Base-by-base conservation (phyloP, 345 rosid genomes). In the Draba incana region DNA sequence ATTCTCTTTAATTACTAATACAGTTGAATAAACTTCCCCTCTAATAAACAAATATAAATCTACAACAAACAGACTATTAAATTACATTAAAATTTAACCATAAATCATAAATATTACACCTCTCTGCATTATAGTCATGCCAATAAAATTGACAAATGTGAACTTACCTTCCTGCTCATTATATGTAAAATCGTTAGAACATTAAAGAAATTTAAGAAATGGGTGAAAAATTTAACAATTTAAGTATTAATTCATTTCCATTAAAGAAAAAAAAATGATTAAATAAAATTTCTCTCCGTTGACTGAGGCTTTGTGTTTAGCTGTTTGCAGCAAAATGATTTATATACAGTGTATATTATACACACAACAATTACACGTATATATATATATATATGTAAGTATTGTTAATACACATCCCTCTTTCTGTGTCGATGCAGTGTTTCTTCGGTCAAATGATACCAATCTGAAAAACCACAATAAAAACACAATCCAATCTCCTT, bases 401-500 rank as follows among this genome's bases (percentile, higher is more conserved):
- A 57, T 38, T 58, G 15, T 31, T 9, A 53, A 52, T 20, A 61
- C n/a, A n/a, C n/a, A n/a, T n/a, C n/a, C n/a, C n/a, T 52, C 28
- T 47, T 43, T 53, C 16, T 74, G 51, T 67, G 57, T 67, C 42
- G 47, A 59, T 74, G 72, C 77, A 74, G 70, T 69, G 74, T 62
- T 56, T 75, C 59, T 31, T 75, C 10, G 74, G 79, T 75, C 75
- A 75, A 75, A 75, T 69, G 69, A 69, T 30, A 62, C 75, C 75
- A 75, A 75, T 75, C 75, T 75, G 69, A 64, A 71, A 71, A 63
- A 23, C 41, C 58, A 71, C 60, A 71, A 63, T 4, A 44, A 55
- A 30, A 68, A 41, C 38, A 43, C 64, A 62, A 55, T 75, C 60
- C 20, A 1, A 3, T 28, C 31, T 28, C 5, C 52, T 16, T 24